phyloP scores from a whole-genome alignment of 805 yeast species.

The Candida awuae region DNA sequence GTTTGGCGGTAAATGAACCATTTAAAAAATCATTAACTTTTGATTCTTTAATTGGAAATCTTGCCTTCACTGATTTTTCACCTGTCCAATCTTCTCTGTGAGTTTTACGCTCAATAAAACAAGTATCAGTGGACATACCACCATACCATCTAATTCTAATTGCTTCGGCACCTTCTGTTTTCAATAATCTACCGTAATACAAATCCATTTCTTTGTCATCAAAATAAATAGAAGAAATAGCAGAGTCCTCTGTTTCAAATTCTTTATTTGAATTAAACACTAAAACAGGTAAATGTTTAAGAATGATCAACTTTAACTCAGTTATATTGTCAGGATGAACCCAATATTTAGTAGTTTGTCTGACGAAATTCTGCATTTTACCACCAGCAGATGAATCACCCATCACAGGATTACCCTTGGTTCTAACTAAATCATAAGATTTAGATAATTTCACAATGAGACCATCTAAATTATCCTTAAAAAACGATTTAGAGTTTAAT shows the following conservation, averaged over 20 bases:
- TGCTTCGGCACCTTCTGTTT: conserved; percentile 98
- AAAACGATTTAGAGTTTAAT: conserved; percentile 88
- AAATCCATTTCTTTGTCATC: conserved; percentile 86
- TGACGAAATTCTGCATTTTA: conserved; percentile 91
- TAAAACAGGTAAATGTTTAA: conserved; percentile 92
- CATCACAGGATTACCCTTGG: conserved; percentile 88
- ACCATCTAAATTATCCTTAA: conserved; percentile 87
- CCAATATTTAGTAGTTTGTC: conserved; percentile 99
- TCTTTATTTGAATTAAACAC: conserved; percentile 96
- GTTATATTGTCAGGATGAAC: conserved; percentile 98
- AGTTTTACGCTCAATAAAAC: conserved; percentile 94
- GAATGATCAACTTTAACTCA: conserved; percentile 82
- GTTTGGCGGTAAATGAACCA: conserved; percentile 81
- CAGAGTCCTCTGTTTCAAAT: conserved; percentile 88
- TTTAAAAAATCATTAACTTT: conserved; percentile 75
- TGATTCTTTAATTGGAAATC: conserved; percentile 88
- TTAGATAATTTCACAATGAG: conserved; percentile 84
- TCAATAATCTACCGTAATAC: conserved; percentile 88
- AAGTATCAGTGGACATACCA: conserved; percentile 87
- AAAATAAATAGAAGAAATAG: conserved; percentile 93
- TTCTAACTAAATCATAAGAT: conserved; percentile 85
- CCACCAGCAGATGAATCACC: conserved; percentile 99
- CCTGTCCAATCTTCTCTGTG: conserved; percentile 99
- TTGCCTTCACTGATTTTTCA: conserved; percentile 96
- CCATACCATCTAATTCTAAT: conserved; percentile 99